Percentiles rank a stretch among this genome's conserved stretches.
phyloP scores from a whole-genome alignment of 1,139 yeast species.

The Lodderomyces elongisporus region DNA sequence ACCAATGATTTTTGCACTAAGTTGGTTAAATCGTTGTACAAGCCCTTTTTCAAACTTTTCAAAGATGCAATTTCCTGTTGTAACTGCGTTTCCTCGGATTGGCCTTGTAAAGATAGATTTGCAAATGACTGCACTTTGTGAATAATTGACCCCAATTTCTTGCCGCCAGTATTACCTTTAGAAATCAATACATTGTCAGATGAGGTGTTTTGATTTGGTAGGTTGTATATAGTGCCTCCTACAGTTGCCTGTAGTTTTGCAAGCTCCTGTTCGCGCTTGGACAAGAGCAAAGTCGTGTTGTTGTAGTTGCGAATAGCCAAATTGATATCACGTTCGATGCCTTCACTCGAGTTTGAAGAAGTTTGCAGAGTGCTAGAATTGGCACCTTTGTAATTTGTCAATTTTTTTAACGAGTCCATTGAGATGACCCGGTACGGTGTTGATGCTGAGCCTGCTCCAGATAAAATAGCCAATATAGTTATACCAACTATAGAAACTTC shows the following conservation, averaged over 20 bases:
- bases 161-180: constrained; percentile 7
- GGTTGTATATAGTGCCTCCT: constrained; percentile 28
- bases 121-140: constrained; percentile 44
- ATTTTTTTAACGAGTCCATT: not conserved
- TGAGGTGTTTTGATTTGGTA: constrained; percentile 12
- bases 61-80: constrained; percentile 34
- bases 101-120: constrained; percentile 19
- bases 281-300: constrained; percentile 32
- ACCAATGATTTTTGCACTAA: constrained; percentile 6
- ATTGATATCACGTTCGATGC: constrained; percentile 21
- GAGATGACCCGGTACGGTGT: constrained; percentile 39
- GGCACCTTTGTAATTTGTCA: too few species aligned
- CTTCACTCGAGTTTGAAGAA: not conserved
- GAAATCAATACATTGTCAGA: constrained; percentile 12
- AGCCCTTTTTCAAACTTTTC: constrained; percentile 19
- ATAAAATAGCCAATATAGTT: constrained; percentile 62
- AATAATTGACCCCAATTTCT: constrained; percentile 16
- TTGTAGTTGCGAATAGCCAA: constrained; percentile 33
- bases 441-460: constrained; percentile 75
- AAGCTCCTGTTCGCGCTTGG: constrained; percentile 31
- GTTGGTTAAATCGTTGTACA: constrained; percentile 26
- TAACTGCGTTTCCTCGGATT: constrained; percentile 30
- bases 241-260: constrained; percentile 16
- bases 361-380: not conserved
- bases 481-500: constrained; percentile 69